Evolutionary conservation across 805 yeast species (phyloP).

Genomic region (Pichia exigua): DNA sequence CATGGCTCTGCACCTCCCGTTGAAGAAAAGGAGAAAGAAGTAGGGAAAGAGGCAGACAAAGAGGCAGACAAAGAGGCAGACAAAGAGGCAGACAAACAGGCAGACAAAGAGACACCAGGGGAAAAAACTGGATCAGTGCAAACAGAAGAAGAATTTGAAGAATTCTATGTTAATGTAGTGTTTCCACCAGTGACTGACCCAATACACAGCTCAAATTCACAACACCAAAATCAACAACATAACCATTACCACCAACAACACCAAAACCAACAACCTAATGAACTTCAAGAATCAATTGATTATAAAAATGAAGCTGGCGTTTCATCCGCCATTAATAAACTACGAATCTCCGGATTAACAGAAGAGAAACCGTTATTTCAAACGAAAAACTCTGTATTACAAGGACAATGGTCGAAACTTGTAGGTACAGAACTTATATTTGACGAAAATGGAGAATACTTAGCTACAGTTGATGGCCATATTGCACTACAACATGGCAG

Average conservation of each 20-base stretch:
- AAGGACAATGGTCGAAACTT: slow-evolving; percentile 68
- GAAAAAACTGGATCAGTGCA: no score
- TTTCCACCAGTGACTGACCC: slow-evolving; percentile 31
- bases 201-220: neutral
- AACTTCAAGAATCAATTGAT: slow-evolving; percentile 12
- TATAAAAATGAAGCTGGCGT: slow-evolving; percentile 8
- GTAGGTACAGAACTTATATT: slow-evolving; percentile 62
- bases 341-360: slow-evolving; percentile 52
- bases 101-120: no score
- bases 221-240: neutral
- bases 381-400: slow-evolving; percentile 51
- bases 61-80: no score
- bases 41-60: neutral
- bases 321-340: slow-evolving; percentile 9
- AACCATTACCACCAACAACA: neutral
- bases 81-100: no score
- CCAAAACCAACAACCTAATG: neutral
- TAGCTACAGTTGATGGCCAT: slow-evolving; percentile 26
- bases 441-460: slow-evolving; percentile 29
- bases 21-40: slow-evolving; percentile 3
- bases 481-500: slow-evolving; percentile 26
- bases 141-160: slow-evolving; percentile 30
- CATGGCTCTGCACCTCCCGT: neutral
- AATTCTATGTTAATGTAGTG: slow-evolving; percentile 49
- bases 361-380: slow-evolving; percentile 48